phyloP scores from a whole-genome alignment of 1,139 yeast species.

The Candida sp. region DNA sequence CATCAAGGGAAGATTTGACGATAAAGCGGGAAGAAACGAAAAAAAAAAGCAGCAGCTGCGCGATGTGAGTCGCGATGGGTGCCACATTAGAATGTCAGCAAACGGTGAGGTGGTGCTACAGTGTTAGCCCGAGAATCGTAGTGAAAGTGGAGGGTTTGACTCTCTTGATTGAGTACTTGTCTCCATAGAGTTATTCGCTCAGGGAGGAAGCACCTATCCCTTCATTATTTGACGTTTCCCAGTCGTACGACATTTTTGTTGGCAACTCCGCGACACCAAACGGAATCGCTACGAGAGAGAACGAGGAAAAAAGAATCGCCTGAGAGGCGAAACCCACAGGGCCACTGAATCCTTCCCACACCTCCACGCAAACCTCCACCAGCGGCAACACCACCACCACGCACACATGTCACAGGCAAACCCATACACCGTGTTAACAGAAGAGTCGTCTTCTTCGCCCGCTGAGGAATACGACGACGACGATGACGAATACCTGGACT shows the following conservation, averaged over 20 bases:
- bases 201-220: too few species aligned
- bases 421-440: neutral
- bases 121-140: too few species aligned
- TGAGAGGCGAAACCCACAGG: neutral
- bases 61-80: too few species aligned
- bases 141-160: too few species aligned
- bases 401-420: slow-evolving; percentile 2
- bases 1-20: neutral
- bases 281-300: too few species aligned
- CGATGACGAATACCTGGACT: slow-evolving; percentile 11
- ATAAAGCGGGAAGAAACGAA: neutral
- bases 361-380: too few species aligned
- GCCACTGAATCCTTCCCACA: neutral
- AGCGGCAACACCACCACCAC: neutral
- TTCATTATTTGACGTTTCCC: too few species aligned
- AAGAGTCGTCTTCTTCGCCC: neutral
- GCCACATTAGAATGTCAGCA: too few species aligned
- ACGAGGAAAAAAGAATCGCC: neutral
- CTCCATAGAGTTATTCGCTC: too few species aligned
- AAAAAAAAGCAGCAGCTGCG: neutral
- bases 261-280: neutral
- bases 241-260: neutral
- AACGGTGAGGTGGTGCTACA: too few species aligned
- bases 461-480: slow-evolving; percentile 2
- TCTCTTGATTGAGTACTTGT: too few species aligned